Percentiles rank a stretch among this genome's conserved stretches.
phyloP scores from a whole-genome alignment of 23 red algal species.

The Cyanidioschyzon merolae region DNA sequence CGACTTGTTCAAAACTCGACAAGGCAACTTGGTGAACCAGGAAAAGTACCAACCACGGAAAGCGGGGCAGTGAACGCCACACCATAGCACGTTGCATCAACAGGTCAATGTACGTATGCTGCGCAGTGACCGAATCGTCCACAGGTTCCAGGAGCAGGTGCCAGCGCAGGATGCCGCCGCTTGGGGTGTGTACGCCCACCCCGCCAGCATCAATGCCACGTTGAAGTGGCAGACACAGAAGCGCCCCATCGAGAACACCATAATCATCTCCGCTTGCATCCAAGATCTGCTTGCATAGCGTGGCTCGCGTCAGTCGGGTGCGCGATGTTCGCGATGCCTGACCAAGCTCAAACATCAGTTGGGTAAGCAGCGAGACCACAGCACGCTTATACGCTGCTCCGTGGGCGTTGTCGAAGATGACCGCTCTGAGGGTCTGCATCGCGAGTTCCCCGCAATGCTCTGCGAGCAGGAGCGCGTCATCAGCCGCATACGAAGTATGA shows the following conservation, averaged over 20 bases:
- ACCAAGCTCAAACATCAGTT: not conserved
- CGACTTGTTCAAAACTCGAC: not conserved
- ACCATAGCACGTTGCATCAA: not conserved
- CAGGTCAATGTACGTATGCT: not conserved
- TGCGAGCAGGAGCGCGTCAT: not conserved
- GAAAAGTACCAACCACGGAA: not conserved
- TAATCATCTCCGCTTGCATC: not conserved
- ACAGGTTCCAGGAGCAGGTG: not conserved
- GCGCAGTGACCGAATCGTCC: not conserved
- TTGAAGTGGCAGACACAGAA: not conserved
- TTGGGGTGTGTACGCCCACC: not conserved
- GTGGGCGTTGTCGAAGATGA: not conserved
- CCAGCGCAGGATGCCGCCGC: not conserved
- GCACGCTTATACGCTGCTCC: not conserved
- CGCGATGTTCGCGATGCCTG: not conserved
- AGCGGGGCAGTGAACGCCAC: not conserved
- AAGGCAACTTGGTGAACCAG: slow-evolving; percentile 1
- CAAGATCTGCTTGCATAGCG: not conserved
- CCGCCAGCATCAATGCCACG: not conserved
- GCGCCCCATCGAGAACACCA: not conserved
- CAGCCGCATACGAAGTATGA: not conserved
- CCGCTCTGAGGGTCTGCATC: not conserved
- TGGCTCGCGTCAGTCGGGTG: not conserved
- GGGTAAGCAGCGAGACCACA: not conserved
- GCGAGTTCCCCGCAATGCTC: not conserved